Evolutionary conservation across 2,329 filamentous ascomycete genomes (phyloP), one percentile per base, ranked within the genome.

Genomic region (Penicillium verrucosum): DNA sequence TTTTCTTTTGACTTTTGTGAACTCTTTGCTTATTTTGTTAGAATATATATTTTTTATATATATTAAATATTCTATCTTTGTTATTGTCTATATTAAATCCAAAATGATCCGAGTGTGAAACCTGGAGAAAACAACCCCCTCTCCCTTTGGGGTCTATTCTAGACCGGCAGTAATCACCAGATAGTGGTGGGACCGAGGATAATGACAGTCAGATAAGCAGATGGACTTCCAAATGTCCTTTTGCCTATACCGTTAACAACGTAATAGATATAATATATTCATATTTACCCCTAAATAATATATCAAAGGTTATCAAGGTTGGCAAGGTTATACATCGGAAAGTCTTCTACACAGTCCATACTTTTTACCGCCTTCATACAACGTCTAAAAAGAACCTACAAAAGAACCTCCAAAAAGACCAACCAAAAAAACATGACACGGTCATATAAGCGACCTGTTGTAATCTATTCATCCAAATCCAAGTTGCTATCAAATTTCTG

Each of bases 91-190:
- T 25, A 16, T 4, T 6, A 34, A 43, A 32, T 30, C 1, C 25
- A 18, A 42, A 43, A 34, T 43, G n/a, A 42, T 30, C 23, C 34
- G 12, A 51, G 38, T 51, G 40, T 51, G 30, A 49, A 42, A 54
- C 43, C 36, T 41, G 45, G 11, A 49, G 44, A 27, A 18, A 40
- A 4, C 18, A 18, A 3, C 29, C 7, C 7, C 44, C n/a, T 23
- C 21, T 21, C 21, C 21, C 21, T 3, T 3, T 21, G 21, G 21
- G 25, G 5, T 12, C 37, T 54, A 25, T 32, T 55, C 45, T 51
- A 50, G 38, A 54, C 44, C 30, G 29, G 51, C 51, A 49, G 36
- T 43, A 49, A 43, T 43, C 38, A 51, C 21, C 38, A 46, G 40
- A 52, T 46, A 46, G 18, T 47, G 41, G 50, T 52, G 50, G 41